phyloP scores from a whole-genome alignment of 1,284 basidiomycete genomes.

The Thecaphora frezii region DNA sequence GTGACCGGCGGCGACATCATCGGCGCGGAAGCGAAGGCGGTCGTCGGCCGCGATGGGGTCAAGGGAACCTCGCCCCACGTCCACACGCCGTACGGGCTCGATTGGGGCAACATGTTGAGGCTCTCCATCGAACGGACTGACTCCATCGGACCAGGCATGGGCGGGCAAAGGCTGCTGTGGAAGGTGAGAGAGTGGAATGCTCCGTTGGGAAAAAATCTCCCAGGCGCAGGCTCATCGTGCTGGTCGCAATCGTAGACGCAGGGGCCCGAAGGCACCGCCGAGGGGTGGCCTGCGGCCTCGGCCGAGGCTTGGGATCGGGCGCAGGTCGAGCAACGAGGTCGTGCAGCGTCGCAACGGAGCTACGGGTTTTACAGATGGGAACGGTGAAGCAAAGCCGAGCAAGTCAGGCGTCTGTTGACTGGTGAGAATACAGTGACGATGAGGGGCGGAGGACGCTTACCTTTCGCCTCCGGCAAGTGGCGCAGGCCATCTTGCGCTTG shows the following conservation, averaged over 20 bases:
- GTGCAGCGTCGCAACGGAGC: slow-evolving; percentile 41
- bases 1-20: slow-evolving; percentile 29
- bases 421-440: no score
- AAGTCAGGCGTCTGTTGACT: no score
- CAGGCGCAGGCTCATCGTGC: slow-evolving; percentile 26
- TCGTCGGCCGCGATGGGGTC: slow-evolving; percentile 28
- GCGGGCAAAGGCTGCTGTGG: slow-evolving; percentile 37
- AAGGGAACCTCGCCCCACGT: slow-evolving; percentile 33
- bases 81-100: slow-evolving; percentile 37
- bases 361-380: slow-evolving; percentile 1
- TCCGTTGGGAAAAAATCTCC: slow-evolving; percentile 37
- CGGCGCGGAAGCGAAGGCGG: slow-evolving; percentile 1
- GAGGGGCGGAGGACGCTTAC: slow-evolving; percentile 10
- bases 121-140: slow-evolving; percentile 7
- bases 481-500: slow-evolving; percentile 41
- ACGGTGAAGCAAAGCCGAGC: background rate
- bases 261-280: slow-evolving; percentile 31
- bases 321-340: slow-evolving; percentile 39
- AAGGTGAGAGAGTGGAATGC: slow-evolving; percentile 41
- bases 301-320: slow-evolving; percentile 38
- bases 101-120: slow-evolving; percentile 30
- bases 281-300: slow-evolving; percentile 39
- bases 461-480: slow-evolving; percentile 38
- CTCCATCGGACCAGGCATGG: slow-evolving; percentile 7
- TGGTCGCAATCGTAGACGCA: slow-evolving; percentile 36